Conservation (phyloP, 441 rosid species). For the Brassica hybrid region DNA sequence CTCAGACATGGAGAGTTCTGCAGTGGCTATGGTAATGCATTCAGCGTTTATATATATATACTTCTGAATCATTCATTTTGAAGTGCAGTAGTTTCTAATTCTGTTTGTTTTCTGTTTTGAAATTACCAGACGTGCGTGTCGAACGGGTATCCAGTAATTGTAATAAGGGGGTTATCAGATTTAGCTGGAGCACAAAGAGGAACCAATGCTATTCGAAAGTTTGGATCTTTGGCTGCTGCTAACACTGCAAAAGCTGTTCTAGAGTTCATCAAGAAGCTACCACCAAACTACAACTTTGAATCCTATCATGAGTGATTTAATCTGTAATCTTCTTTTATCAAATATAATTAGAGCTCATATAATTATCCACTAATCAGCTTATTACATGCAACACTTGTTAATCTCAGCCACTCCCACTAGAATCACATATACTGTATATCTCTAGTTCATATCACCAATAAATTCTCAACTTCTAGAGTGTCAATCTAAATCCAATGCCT, state of each 20-base stretch:
- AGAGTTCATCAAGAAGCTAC: slow-evolving; percentile 34
- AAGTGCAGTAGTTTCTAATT: not conserved
- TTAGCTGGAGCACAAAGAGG: slow-evolving; percentile 52
- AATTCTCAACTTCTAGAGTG: not conserved
- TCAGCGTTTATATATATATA: not conserved
- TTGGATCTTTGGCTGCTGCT: slow-evolving; percentile 40
- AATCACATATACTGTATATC: not conserved
- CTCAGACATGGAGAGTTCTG: slow-evolving; percentile 58
- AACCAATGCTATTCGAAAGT: slow-evolving; percentile 36
- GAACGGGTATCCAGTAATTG: slow-evolving; percentile 50
- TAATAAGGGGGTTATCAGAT: slow-evolving; percentile 53
- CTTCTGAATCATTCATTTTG: not conserved
- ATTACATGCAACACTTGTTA: not conserved
- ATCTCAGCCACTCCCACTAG: not conserved
- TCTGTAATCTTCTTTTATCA: not conserved
- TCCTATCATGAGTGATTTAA: not conserved
- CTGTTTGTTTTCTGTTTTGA: not conserved
- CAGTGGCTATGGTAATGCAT: slow-evolving; percentile 41
- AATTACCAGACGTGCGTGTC: slow-evolving; percentile 28
- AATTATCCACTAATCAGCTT: not conserved
- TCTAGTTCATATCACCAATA: not conserved
- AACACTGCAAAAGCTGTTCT: slow-evolving; percentile 38
- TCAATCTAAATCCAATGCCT: not conserved
- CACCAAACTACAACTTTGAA: not conserved
- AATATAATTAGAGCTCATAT: not conserved